Evolutionary conservation across 2,329 filamentous ascomycete species (phyloP).

Genomic region (Fusarium sp.): DNA sequence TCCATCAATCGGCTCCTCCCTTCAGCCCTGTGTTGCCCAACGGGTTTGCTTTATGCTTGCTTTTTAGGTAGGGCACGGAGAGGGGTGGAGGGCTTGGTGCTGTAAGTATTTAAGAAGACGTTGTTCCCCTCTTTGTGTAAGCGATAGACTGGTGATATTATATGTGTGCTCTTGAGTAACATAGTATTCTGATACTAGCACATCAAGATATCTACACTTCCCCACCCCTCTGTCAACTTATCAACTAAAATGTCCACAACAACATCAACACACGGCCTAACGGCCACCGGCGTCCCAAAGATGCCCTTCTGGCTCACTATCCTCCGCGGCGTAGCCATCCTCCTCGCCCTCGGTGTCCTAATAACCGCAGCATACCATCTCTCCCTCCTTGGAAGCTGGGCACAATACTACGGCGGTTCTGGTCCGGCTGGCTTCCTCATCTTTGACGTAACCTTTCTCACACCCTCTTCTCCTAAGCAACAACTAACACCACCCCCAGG

Average conservation of each 20-base stretch:
- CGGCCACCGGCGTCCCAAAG: constrained; percentile 55
- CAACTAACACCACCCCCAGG: constrained; percentile 48
- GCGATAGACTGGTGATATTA: neutral
- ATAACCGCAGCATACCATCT: constrained; percentile 58
- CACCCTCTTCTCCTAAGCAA: constrained; percentile 21
- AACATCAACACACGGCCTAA: constrained; percentile 48
- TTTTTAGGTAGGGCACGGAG: neutral
- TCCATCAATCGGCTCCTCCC: neutral
- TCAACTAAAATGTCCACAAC: constrained; percentile 24
- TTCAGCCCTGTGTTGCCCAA: constrained; percentile 32
- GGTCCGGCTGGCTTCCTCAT: constrained; percentile 60
- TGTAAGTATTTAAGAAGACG: neutral
- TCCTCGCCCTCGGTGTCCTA: constrained; percentile 57
- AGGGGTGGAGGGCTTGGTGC: neutral
- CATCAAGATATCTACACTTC: neutral
- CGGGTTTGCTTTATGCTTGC: constrained; percentile 1
- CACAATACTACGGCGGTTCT: constrained; percentile 44
- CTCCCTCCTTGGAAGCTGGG: constrained; percentile 50
- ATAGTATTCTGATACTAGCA: neutral
- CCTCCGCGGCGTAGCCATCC: constrained; percentile 55
- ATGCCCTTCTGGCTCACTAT: constrained; percentile 55
- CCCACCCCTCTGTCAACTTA: neutral
- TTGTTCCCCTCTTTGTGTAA: neutral
- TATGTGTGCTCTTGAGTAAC: neutral
- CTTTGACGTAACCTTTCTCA: constrained; percentile 58